A percentile compares a stretch with the other conserved stretches of the same genome.
phyloP scores from a whole-genome alignment of 1,284 basidiomycete species.

The Lentinula novae-zelandiae region DNA sequence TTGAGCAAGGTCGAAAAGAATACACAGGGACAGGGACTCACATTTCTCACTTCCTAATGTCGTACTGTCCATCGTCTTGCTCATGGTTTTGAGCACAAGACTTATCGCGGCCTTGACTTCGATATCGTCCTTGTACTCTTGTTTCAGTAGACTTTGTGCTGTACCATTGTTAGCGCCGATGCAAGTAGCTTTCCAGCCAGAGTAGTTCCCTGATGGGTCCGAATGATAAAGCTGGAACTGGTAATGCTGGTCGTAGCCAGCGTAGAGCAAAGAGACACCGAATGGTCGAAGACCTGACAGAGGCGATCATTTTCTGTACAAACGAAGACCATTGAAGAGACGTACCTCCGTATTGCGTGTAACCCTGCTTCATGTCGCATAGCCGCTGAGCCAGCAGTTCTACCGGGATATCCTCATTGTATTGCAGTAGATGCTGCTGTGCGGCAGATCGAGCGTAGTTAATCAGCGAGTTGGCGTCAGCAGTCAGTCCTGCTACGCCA shows the following conservation, averaged over 20 bases:
- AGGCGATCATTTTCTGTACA: not conserved
- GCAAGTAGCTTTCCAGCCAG: constrained; percentile 98
- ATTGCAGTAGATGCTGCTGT: constrained; percentile 84
- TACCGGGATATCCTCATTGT: constrained; percentile 98
- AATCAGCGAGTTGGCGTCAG: constrained; percentile 96
- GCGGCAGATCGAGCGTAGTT: constrained; percentile 93
- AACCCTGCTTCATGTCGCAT: constrained; percentile 98
- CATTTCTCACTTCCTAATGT: constrained; percentile 93
- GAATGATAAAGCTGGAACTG: constrained; percentile 98
- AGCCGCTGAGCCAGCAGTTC: constrained; percentile 92
- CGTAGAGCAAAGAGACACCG: constrained; percentile 95
- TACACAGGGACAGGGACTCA: constrained; percentile 37
- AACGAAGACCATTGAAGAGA: constrained; percentile 9
- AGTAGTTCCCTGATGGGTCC: constrained; percentile 98
- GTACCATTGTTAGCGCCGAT: constrained; percentile 97
- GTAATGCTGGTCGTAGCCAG: constrained; percentile 95
- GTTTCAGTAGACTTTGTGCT: constrained; percentile 91
- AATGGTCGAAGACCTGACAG: constrained; percentile 88
- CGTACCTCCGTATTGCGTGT: constrained; percentile 94
- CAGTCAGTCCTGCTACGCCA: constrained; percentile 94
- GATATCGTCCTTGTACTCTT: constrained; percentile 98
- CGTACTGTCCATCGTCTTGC: constrained; percentile 99
- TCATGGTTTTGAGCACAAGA: constrained; percentile 91
- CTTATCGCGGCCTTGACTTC: constrained; percentile 88
- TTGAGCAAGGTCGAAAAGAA: not conserved